Conservation (phyloP, 345 rosid species). For the Pelargonium nanum region DNA sequence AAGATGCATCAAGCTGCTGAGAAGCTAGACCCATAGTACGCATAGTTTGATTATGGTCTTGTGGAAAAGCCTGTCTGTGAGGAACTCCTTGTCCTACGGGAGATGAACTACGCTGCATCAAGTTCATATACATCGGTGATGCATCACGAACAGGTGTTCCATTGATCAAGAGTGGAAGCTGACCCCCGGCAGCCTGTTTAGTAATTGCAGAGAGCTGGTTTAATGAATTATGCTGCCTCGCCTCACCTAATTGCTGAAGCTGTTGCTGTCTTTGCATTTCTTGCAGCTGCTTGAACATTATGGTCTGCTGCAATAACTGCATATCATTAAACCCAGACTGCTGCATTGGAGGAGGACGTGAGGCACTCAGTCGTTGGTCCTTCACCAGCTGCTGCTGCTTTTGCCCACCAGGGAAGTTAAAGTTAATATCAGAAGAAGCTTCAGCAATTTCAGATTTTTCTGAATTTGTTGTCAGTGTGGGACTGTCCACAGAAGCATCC, state of each 20-base stretch:
- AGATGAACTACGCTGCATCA: constrained; percentile 39
- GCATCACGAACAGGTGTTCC: constrained; percentile 55
- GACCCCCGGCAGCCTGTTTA: constrained; percentile 33
- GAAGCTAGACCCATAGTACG: constrained; percentile 37
- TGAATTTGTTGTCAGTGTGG: constrained; percentile 28
- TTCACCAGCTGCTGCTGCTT: constrained; percentile 51
- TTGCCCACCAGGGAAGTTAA: constrained; percentile 51
- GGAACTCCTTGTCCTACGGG: constrained; percentile 50
- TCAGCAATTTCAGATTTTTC: constrained; percentile 34
- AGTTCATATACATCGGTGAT: constrained; percentile 52
- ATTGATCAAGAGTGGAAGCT: constrained; percentile 38
- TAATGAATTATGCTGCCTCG: constrained; percentile 37
- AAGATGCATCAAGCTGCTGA: constrained; percentile 60
- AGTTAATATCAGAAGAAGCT: constrained; percentile 28
- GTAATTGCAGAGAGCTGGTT: constrained; percentile 37
- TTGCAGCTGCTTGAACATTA: constrained; percentile 63
- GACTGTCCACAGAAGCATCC: constrained; percentile 16
- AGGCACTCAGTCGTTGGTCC: constrained; percentile 45
- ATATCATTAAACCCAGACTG: constrained; percentile 56
- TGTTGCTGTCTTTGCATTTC: constrained; percentile 66
- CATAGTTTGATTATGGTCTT: constrained; percentile 49
- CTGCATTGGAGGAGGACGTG: constrained; percentile 63
- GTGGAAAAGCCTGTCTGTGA: constrained; percentile 39
- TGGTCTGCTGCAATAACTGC: constrained; percentile 71
- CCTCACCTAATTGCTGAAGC: constrained; percentile 38